Base-by-base conservation (phyloP, 2,329 filamentous ascomycete species). In the Pestalotiopsis sp. region DNA sequence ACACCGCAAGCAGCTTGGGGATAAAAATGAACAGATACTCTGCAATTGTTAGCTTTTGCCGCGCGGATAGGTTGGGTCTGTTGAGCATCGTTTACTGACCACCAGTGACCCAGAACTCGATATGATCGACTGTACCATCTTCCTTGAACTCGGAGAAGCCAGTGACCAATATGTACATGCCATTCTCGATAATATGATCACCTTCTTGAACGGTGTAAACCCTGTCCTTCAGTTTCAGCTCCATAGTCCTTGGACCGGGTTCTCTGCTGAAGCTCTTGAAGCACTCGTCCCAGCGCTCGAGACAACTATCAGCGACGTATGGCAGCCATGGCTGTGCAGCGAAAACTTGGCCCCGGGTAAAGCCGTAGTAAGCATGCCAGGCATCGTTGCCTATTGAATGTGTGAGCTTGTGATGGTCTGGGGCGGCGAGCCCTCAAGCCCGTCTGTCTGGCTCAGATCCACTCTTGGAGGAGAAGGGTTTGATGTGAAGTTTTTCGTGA, bases 101-200 rank as follows among this genome's bases (percentile, higher is more conserved):
- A 64, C 61, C 61, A 3, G 73, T 74, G 4, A 76, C 73, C 75
- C 75, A 76, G 41, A 76, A 76, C 65, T 76, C 73, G 20, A 76
- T 75, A 52, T 75, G 71, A 58, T 75, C 73, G 7, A 74, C 68
- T 7, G 70, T 69, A 0, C 75, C 75, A 41, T 76, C 73, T 3
- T 70, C 69, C 36, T 68, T 73, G 49, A 74, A 73, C 4, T 72
- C 69, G 4, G 74, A 72, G 31, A 75, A 75, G 2, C 75, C 74
- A 2, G 74, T 76, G 2, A 69, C 69, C 17, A 73, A 59, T 9
- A 75, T 67, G 23, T 72, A 75, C 1, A 71, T 69, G 13, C 72
- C 70, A 25, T 74, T 73, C n/a, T 72, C 73, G 17, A 72, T 71
- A 11, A 69, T 71, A 11, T 71, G 67, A 17, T 71, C 73, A 1